A percentile compares a stretch with the other conserved stretches of the same genome.
Conservation (phyloP, 805 yeast species). For the Schizosaccharomyces octosporus region DNA sequence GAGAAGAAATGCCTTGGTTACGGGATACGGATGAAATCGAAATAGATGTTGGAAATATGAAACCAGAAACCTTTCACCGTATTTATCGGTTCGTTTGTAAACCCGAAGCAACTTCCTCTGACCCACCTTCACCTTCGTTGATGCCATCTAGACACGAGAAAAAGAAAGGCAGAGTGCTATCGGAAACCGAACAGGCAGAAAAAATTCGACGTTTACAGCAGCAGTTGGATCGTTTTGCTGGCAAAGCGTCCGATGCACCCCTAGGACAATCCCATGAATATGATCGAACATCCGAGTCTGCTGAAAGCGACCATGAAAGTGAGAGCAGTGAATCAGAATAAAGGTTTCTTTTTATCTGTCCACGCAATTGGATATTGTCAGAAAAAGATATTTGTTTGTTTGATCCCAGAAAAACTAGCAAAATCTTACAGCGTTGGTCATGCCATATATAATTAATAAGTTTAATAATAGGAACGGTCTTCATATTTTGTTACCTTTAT, state of each 20-base stretch:
- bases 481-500: too few species aligned
- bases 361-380: too few species aligned
- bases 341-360: background rate
- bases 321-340: background rate
- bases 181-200: slow-evolving; percentile 40
- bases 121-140: slow-evolving; percentile 4
- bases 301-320: background rate
- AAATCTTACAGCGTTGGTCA: too few species aligned
- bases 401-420: too few species aligned
- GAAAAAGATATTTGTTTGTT: too few species aligned
- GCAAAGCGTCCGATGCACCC: background rate
- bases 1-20: slow-evolving; percentile 29
- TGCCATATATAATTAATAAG: too few species aligned
- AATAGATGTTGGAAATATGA: slow-evolving; percentile 81
- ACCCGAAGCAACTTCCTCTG: slow-evolving; percentile 16
- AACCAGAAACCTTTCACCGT: slow-evolving; percentile 56
- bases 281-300: background rate
- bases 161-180: slow-evolving; percentile 30
- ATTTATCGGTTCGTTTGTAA: slow-evolving; percentile 52
- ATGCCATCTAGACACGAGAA: slow-evolving; percentile 11
- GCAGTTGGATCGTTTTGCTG: slow-evolving; percentile 27
- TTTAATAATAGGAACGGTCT: too few species aligned
- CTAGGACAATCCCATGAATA: background rate
- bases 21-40: slow-evolving; percentile 56
- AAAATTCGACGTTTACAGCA: slow-evolving; percentile 49